A percentile compares a stretch with the other conserved stretches of the same genome.
Conservation (phyloP, 2,329 filamentous ascomycete genomes). For the Dothistroma pini region DNA sequence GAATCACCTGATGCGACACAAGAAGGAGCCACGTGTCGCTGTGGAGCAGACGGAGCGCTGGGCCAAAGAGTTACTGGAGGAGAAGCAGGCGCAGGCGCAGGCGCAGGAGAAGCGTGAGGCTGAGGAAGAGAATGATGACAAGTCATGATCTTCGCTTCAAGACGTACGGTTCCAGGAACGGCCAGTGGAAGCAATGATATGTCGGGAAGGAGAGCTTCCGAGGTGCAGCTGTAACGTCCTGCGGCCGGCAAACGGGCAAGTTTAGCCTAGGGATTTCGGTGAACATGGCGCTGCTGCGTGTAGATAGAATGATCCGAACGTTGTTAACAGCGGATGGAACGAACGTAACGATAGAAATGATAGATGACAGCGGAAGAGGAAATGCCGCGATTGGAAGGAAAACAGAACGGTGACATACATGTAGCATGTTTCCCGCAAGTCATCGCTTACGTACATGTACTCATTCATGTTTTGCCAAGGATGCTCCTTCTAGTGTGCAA, state of each 20-base stretch:
- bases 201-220: not conserved
- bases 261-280: not conserved
- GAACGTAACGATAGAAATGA: not conserved
- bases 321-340: not conserved
- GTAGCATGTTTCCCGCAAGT: no score
- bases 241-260: no score
- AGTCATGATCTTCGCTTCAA: not conserved
- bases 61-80: conserved; percentile 34
- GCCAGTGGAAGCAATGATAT: not conserved
- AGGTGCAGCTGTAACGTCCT: not conserved
- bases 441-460: no score
- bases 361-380: no score
- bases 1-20: conserved; percentile 50
- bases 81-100: conserved; percentile 37
- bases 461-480: no score
- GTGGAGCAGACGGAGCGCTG: conserved; percentile 44
- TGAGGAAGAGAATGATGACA: conserved; percentile 9
- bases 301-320: not conserved
- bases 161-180: not conserved
- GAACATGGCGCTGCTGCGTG: no score
- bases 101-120: conserved; percentile 14
- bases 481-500: no score
- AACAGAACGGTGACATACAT: no score
- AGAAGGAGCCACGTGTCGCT: conserved; percentile 47
- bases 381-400: no score